Evolutionary conservation across 306 rosid species (phyloP).

Genomic region (Chamaecrista fasciculata): DNA sequence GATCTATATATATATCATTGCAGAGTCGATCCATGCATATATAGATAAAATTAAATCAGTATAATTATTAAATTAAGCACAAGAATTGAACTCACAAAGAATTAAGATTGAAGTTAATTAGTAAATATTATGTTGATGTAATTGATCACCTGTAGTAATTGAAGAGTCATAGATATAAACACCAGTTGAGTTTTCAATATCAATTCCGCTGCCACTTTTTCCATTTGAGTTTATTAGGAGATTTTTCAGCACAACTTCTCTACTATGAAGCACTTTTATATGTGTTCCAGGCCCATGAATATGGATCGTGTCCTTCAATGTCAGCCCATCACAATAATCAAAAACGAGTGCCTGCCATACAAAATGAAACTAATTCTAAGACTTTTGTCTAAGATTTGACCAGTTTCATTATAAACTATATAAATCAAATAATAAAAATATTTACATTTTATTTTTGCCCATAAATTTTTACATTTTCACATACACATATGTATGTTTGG

Average conservation of each 20-base stretch:
- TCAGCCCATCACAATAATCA: constrained; percentile 25
- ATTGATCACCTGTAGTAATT: constrained; percentile 26
- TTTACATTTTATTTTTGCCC: too few species aligned
- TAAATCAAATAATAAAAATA: too few species aligned
- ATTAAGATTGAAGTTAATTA: not conserved
- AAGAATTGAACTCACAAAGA: too few species aligned
- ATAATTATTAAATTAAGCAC: too few species aligned
- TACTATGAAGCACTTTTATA: constrained; percentile 3
- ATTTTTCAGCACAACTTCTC: constrained; percentile 12
- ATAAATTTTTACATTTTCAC: too few species aligned
- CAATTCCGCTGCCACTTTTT: constrained; percentile 33
- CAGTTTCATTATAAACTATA: too few species aligned
- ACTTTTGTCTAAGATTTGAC: too few species aligned
- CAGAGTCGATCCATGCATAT: too few species aligned
- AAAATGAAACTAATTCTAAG: too few species aligned
- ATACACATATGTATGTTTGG: too few species aligned
- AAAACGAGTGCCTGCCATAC: constrained; percentile 29
- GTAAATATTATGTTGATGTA: not conserved
- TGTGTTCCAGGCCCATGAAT: constrained; percentile 31
- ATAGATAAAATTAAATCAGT: too few species aligned
- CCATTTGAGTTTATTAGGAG: not conserved
- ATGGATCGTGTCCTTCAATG: constrained; percentile 25
- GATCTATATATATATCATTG: constrained; percentile 35
- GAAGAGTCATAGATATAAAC: constrained; percentile 11
- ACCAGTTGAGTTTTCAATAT: not conserved